These are phyloP conservation scores for Eucalyptus paniculata DNA, from an alignment of 345 rosid species.

Conservation along the genomic window DNA sequence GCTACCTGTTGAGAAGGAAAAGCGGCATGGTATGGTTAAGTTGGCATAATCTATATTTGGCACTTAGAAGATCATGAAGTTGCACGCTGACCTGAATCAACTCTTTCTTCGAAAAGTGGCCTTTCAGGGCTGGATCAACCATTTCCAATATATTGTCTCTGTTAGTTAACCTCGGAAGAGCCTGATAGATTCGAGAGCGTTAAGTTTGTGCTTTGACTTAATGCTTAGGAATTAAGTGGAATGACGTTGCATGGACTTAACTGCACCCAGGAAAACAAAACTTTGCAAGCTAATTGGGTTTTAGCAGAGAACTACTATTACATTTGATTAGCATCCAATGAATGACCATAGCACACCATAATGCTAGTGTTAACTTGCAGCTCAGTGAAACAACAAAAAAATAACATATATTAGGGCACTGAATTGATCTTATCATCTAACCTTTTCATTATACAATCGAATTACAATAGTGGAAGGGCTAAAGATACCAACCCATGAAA, in stretches of 20 bases:
- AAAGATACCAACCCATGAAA: constrained; percentile 64
- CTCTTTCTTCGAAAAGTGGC: constrained; percentile 64
- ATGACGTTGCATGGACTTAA: background rate
- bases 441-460: background rate
- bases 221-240: background rate
- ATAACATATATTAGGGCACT: background rate
- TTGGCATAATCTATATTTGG: background rate
- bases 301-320: background rate
- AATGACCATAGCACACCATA: background rate
- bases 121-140: constrained; percentile 71
- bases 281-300: background rate
- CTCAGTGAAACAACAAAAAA: background rate
- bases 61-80: background rate
- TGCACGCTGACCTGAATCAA: constrained; percentile 2
- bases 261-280: background rate
- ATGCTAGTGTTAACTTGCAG: background rate
- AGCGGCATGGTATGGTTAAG: background rate
- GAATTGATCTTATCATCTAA: background rate
- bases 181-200: constrained; percentile 17
- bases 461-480: background rate
- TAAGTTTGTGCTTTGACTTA: background rate
- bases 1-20: constrained; percentile 35
- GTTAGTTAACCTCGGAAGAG: constrained; percentile 30
- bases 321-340: background rate
- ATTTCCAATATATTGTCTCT: constrained; percentile 60